A percentile compares a stretch with the other conserved stretches of the same genome.
Conservation (phyloP, 2,329 filamentous ascomycete genomes). For the Ophiostoma populinum region DNA sequence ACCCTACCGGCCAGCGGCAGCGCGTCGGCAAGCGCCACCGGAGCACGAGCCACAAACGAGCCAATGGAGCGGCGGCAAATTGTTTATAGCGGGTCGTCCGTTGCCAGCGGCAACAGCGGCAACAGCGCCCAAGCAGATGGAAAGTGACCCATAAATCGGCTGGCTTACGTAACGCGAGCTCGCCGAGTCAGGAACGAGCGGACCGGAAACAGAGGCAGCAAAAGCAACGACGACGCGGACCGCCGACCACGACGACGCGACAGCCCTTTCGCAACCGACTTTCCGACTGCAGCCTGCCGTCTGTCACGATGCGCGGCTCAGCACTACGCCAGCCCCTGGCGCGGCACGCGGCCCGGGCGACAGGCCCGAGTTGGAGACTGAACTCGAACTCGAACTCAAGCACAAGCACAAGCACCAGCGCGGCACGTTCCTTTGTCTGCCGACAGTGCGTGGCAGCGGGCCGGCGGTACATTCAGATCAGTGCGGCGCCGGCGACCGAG, state of each 20-base stretch:
- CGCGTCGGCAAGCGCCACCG: not conserved
- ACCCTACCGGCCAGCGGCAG: too few species aligned
- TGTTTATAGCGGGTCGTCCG: not conserved
- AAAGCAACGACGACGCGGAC: not conserved
- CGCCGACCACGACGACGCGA: constrained; percentile 4
- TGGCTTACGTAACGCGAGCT: constrained; percentile 3
- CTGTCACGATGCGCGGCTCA: constrained; percentile 7
- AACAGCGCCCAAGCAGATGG: too few species aligned
- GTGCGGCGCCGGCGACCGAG: constrained; percentile 39
- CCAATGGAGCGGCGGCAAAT: not conserved
- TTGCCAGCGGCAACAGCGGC: constrained; percentile 1
- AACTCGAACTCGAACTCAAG: too few species aligned
- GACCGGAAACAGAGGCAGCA: not conserved
- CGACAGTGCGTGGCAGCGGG: constrained; percentile 30
- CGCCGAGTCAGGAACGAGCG: not conserved
- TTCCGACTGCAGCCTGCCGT: not conserved
- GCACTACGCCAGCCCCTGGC: constrained; percentile 5
- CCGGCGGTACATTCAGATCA: constrained; percentile 40
- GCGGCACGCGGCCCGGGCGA: constrained; percentile 1
- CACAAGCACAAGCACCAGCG: constrained; percentile 13
- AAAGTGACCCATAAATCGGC: too few species aligned
- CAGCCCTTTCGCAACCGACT: not conserved
- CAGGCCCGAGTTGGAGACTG: too few species aligned
- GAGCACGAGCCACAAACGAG: too few species aligned
- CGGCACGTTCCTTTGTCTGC: constrained; percentile 23